Conservation (phyloP, 2,329 filamentous ascomycete genomes). For the Thermoascus crustaceus region DNA sequence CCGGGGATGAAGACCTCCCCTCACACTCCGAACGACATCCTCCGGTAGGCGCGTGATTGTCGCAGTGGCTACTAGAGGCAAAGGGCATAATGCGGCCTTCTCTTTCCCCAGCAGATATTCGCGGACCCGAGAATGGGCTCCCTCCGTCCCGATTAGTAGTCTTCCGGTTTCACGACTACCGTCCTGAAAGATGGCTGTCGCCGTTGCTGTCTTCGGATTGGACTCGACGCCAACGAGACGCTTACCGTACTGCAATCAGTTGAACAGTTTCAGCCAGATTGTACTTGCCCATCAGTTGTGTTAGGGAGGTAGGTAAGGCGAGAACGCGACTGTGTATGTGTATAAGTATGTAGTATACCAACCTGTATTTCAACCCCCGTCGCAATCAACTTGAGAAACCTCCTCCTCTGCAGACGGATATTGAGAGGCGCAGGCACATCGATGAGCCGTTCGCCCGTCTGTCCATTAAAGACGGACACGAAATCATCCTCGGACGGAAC, state of each 20-base stretch:
- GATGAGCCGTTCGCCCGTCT: slow-evolving; percentile 18
- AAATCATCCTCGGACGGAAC: slow-evolving; percentile 13
- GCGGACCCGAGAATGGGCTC: slow-evolving; percentile 9
- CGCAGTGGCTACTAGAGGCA: slow-evolving; percentile 4
- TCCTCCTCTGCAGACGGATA: slow-evolving; percentile 18
- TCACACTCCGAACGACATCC: neutral
- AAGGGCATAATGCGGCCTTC: slow-evolving; percentile 6
- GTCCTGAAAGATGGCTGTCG: slow-evolving; percentile 8
- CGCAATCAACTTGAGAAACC: slow-evolving; percentile 20
- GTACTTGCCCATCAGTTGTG: no score
- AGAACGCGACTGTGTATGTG: no score
- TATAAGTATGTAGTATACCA: slow-evolving; percentile 5
- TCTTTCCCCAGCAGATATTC: slow-evolving; percentile 8
- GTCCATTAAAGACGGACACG: slow-evolving; percentile 18
- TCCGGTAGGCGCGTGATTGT: slow-evolving; percentile 5
- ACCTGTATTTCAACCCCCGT: slow-evolving; percentile 22
- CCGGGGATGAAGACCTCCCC: slow-evolving; percentile 7
- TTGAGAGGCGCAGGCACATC: slow-evolving; percentile 18
- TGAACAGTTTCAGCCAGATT: no score
- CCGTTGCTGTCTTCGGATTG: slow-evolving; percentile 5
- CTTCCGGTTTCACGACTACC: slow-evolving; percentile 6
- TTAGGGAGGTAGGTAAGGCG: no score
- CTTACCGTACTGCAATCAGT: slow-evolving; percentile 12
- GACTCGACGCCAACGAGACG: slow-evolving; percentile 4
- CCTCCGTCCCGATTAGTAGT: slow-evolving; percentile 9